Evolutionary conservation across 2,329 filamentous ascomycete species (phyloP), one percentile per base, ranked within the genome.

Genomic region (Talaromyces funiculosus): DNA sequence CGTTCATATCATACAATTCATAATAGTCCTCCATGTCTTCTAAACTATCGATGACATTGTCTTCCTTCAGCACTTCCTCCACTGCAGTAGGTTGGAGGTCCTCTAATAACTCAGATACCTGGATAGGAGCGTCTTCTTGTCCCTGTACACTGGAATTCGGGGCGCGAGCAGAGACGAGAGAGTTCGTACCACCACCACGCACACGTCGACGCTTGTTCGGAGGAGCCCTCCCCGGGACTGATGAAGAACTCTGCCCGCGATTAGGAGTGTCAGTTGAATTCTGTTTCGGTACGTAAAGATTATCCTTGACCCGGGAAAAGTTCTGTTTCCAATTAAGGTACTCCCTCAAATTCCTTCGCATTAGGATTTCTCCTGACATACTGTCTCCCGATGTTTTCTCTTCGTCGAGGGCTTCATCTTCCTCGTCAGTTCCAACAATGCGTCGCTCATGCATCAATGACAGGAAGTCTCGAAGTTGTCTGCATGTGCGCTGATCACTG

Each of bases 21-120:
- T 92, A 97, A 76, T 88, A 94, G 66, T 93, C 88, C 64, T 97
- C 92, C 89, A 94, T 93, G 70, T 96, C 84, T 53, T 96, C 89
- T 7, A 97, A 80, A 0, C 90, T 88, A 73, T 97, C 94, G 4
- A 85, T 79, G 2, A 86, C 80, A 24, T 95, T 81, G n/a, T 75
- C 73, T 59, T 72, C 72, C 71, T 93, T 95, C 66, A 92, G 86
- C 43, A 84, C 81, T 18, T 86, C 82, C 71, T 95, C 91, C 37
- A 85, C 81, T 66, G 90, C 90, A 0, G 88, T 92, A n/a, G 90
- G 86, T 66, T 90, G 85, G 1, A 97, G 85, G 66, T 94, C 90
- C 12, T 88, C 87, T 77, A 97, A 87, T 8, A 97, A 81, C 58
- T 86, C 86, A 9, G 90, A 87, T 14, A 97, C 90, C 71, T 96